Conservation (phyloP, 768 basidiomycete genomes). For the Gymnopilus junonius region DNA sequence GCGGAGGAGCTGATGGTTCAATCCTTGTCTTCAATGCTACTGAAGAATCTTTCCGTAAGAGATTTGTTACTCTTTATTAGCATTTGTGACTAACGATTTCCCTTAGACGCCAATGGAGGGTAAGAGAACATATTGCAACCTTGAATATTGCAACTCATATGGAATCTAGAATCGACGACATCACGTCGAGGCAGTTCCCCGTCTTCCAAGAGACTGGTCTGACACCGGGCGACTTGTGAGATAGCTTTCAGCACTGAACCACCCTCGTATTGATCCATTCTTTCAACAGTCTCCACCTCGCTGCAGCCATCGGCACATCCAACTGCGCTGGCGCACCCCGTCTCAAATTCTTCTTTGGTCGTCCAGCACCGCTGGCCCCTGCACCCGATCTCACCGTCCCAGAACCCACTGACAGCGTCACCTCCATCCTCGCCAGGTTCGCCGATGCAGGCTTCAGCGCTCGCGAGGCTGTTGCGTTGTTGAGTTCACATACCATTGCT, state of each 20-base stretch:
- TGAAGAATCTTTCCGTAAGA: conserved; percentile 26
- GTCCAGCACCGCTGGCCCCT: conserved; percentile 23
- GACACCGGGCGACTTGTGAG: conserved; percentile 30
- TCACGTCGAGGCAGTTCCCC: conserved; percentile 17
- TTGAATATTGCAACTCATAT: too few species aligned
- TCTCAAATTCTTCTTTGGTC: conserved; percentile 34
- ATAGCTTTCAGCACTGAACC: neutral
- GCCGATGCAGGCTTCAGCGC: conserved; percentile 31
- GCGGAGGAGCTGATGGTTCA: conserved; percentile 36
- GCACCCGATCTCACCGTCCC: conserved; percentile 29
- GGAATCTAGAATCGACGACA: conserved; percentile 22
- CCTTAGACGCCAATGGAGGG: conserved; percentile 19
- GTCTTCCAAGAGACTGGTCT: conserved; percentile 19
- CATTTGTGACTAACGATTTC: neutral
- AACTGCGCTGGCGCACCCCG: conserved; percentile 42
- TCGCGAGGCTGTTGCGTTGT: conserved; percentile 28
- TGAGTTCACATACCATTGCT: conserved; percentile 31
- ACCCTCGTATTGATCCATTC: neutral
- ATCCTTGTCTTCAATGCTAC: conserved; percentile 30
- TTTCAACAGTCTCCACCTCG: conserved; percentile 23
- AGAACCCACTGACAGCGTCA: conserved; percentile 28
- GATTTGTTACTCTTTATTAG: neutral
- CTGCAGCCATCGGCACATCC: conserved; percentile 29
- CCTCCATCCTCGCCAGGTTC: conserved; percentile 27
- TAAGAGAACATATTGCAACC: too few species aligned